A percentile compares a stretch with the other conserved stretches of the same genome.
Conservation (phyloP, 2,329 filamentous ascomycete species). For the Pyrenophora tritici-repentis region DNA sequence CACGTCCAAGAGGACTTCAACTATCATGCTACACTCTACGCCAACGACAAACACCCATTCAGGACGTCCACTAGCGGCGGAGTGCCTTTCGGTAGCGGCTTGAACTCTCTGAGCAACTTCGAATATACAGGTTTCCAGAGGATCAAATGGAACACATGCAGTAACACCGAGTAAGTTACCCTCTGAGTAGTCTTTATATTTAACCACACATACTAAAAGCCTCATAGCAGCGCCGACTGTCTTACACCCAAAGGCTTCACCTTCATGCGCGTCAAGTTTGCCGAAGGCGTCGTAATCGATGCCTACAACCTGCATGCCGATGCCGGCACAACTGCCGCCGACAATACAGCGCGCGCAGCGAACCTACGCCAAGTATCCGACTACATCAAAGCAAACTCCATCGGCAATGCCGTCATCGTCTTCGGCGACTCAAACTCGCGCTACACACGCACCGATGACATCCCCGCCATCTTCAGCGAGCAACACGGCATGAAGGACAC, state of each 20-base stretch:
- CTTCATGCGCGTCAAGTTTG: conserved; percentile 64
- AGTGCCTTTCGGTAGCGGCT: conserved; percentile 65
- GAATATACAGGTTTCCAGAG: conserved; percentile 62
- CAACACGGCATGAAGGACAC: conserved; percentile 61
- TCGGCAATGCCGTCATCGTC: conserved; percentile 66
- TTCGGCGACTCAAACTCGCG: conserved; percentile 70
- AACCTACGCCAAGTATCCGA: conserved; percentile 65
- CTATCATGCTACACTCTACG: conserved; percentile 66
- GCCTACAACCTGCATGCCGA: conserved; percentile 71
- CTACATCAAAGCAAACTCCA: conserved; percentile 61
- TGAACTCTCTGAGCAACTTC: conserved; percentile 67
- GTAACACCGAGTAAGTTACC: conserved; percentile 44
- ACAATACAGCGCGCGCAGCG: conserved; percentile 61
- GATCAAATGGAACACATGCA: conserved; percentile 65
- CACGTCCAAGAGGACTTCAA: conserved; percentile 73
- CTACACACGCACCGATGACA: conserved; percentile 63
- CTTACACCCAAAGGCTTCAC: conserved; percentile 73
- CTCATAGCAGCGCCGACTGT: conserved; percentile 60
- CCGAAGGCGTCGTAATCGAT: conserved; percentile 62
- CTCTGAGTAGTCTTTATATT: not conserved
- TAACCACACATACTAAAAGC: not conserved
- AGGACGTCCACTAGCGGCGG: conserved; percentile 69
- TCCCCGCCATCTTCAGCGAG: conserved; percentile 56
- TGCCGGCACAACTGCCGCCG: conserved; percentile 60
- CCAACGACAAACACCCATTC: conserved; percentile 62